A percentile compares a stretch with the other conserved stretches of the same genome.
Conservation (phyloP, 306 rosid species). For the Acacia crassicarpa region DNA sequence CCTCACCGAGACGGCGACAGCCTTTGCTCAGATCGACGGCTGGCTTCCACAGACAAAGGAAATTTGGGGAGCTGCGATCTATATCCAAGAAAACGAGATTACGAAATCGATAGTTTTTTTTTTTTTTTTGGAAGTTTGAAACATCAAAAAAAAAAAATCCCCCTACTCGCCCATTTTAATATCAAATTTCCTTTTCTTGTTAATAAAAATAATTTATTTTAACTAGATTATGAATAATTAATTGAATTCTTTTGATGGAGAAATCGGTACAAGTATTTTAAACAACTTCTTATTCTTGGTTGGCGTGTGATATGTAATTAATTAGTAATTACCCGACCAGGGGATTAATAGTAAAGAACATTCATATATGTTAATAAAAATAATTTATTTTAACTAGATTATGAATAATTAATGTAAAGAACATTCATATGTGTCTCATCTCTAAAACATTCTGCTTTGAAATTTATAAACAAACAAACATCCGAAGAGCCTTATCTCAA, state of each 20-base stretch:
- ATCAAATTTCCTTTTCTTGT: too few relatives aligned
- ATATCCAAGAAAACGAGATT: neutral
- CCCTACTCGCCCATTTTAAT: too few relatives aligned
- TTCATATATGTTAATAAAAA: too few relatives aligned
- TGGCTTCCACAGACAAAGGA: neutral
- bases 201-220: neutral
- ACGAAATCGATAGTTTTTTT: neutral
- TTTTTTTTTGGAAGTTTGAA: neutral
- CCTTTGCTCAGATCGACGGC: neutral
- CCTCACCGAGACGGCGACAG: neutral
- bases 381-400: too few relatives aligned
- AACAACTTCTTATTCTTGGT: neutral
- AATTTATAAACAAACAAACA: neutral
- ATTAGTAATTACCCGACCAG: too few relatives aligned
- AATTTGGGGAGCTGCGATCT: neutral
- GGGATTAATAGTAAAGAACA: too few relatives aligned
- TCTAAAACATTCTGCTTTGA: neutral
- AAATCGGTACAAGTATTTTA: too few relatives aligned
- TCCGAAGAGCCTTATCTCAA: neutral
- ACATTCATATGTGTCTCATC: neutral
- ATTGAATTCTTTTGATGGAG: neutral
- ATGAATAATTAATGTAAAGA: neutral
- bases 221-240: neutral
- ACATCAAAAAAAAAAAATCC: too few relatives aligned
- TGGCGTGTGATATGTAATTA: neutral